These are phyloP conservation scores for Apiospora aurea DNA, from an alignment of 2,329 filamentous ascomycete species.

Conservation along the genomic window DNA sequence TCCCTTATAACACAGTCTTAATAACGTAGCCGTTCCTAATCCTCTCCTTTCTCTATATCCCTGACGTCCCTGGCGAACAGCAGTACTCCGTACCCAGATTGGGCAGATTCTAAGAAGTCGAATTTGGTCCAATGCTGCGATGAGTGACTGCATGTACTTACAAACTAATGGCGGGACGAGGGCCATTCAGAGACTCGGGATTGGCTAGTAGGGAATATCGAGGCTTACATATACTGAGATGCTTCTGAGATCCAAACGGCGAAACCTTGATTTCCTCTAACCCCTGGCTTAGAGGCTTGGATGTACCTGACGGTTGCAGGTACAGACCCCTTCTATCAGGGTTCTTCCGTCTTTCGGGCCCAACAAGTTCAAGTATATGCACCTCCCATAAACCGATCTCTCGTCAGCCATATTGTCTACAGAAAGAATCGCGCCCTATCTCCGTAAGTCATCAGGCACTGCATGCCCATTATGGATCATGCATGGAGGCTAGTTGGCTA, in stretches of 20 bases:
- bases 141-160: background rate
- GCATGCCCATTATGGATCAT: background rate
- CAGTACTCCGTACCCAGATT: background rate
- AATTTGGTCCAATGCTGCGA: background rate
- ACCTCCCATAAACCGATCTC: background rate
- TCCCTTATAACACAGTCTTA: background rate
- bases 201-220: slow-evolving; percentile 16
- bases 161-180: background rate
- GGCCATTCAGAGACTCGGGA: background rate
- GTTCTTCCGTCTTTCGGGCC: background rate
- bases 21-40: background rate
- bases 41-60: background rate
- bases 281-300: background rate
- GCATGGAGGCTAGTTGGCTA: background rate
- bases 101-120: background rate
- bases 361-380: background rate
- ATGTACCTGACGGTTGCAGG: background rate
- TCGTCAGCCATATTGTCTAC: background rate
- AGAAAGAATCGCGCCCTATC: background rate
- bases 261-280: slow-evolving; percentile 11
- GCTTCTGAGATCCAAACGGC: slow-evolving; percentile 18
- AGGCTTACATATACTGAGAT: slow-evolving; percentile 14
- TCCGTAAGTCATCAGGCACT: background rate
- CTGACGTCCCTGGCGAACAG: background rate
- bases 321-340: background rate